A percentile compares a stretch with the other conserved stretches of the same genome.
phyloP scores from a whole-genome alignment of 2,329 filamentous ascomycete species.

The Teratosphaeriaceae sp. region DNA sequence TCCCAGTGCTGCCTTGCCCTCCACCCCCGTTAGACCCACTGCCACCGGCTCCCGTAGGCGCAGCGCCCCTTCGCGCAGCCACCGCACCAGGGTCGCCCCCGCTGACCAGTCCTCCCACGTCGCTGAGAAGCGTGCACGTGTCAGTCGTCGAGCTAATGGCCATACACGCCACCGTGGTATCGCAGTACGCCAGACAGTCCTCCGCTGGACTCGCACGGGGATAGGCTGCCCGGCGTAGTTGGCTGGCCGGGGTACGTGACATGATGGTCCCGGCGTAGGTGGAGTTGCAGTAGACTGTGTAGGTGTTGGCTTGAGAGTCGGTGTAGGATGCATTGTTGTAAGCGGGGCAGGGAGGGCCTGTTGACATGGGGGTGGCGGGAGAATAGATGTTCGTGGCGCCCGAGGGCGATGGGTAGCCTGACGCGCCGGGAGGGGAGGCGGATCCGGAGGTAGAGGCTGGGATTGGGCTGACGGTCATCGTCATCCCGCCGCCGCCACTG shows the following conservation, averaged over 20 bases:
- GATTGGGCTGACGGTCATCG: slow-evolving; percentile 1
- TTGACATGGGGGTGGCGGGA: slow-evolving; percentile 1
- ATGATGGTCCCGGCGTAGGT: slow-evolving; percentile 10
- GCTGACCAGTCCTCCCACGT: neutral
- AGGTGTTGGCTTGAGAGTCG: slow-evolving; percentile 6
- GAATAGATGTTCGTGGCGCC: neutral
- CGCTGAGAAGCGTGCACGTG: slow-evolving; percentile 3
- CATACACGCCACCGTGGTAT: neutral
- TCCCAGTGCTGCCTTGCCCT: slow-evolving; percentile 5
- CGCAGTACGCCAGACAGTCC: slow-evolving; percentile 1
- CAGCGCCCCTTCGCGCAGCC: neutral
- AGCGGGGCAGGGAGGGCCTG: slow-evolving; percentile 7
- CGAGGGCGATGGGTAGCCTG: no score
- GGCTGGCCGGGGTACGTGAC: neutral
- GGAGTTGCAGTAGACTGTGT: slow-evolving; percentile 11
- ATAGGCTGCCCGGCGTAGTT: neutral
- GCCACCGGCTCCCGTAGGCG: neutral
- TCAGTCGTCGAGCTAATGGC: neutral
- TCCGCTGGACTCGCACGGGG: slow-evolving; percentile 3
- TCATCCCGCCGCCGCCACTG: neutral
- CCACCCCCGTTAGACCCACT: neutral
- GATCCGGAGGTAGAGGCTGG: neutral
- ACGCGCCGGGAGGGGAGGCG: no score
- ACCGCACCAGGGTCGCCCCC: neutral
- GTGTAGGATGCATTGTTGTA: slow-evolving; percentile 13